phyloP scores from a whole-genome alignment of 2,329 filamentous ascomycete genomes.

The Rhinocladiella mackenziei region DNA sequence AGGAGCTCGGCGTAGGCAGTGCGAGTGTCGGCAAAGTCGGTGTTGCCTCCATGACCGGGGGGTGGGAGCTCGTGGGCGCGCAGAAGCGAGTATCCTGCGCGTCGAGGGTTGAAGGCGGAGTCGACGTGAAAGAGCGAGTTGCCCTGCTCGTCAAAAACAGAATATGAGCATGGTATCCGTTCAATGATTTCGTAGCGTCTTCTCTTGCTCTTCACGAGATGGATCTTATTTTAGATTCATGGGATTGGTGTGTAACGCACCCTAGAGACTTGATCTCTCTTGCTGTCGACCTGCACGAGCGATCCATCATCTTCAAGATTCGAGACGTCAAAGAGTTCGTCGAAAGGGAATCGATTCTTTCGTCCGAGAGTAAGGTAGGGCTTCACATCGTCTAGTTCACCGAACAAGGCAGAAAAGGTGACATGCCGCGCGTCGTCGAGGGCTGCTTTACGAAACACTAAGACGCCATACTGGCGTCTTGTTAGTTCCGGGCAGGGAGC shows the following conservation, averaged over 20 bases:
- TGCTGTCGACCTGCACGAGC: slow-evolving; percentile 40
- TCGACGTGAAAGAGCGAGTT: slow-evolving; percentile 56
- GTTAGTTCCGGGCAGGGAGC: background rate
- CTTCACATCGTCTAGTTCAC: slow-evolving; percentile 54
- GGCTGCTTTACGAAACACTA: slow-evolving; percentile 50
- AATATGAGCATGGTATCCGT: background rate
- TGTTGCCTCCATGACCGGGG: slow-evolving; percentile 46
- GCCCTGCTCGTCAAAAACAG: slow-evolving; percentile 38
- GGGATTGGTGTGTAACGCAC: slow-evolving; percentile 28
- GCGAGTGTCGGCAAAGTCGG: slow-evolving; percentile 53
- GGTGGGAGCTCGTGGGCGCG: slow-evolving; percentile 51
- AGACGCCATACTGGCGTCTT: slow-evolving; percentile 49
- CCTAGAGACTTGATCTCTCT: slow-evolving; percentile 42
- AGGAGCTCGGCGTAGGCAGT: slow-evolving; percentile 50
- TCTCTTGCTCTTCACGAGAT: background rate
- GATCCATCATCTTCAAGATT: slow-evolving; percentile 51
- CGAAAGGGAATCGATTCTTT: slow-evolving; percentile 46
- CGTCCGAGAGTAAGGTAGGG: slow-evolving; percentile 48
- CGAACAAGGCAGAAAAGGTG: slow-evolving; percentile 49
- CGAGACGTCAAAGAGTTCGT: slow-evolving; percentile 56
- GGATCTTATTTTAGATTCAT: background rate
- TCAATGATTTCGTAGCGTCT: background rate
- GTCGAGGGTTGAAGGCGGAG: slow-evolving; percentile 54
- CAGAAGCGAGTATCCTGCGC: slow-evolving; percentile 53
- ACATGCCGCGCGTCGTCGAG: slow-evolving; percentile 52